Percentiles rank a stretch among this genome's conserved stretches.
These are phyloP conservation scores for Sphenostylis stenocarpa DNA, from an alignment of 306 rosid genomes.

Conservation along the genomic window DNA sequence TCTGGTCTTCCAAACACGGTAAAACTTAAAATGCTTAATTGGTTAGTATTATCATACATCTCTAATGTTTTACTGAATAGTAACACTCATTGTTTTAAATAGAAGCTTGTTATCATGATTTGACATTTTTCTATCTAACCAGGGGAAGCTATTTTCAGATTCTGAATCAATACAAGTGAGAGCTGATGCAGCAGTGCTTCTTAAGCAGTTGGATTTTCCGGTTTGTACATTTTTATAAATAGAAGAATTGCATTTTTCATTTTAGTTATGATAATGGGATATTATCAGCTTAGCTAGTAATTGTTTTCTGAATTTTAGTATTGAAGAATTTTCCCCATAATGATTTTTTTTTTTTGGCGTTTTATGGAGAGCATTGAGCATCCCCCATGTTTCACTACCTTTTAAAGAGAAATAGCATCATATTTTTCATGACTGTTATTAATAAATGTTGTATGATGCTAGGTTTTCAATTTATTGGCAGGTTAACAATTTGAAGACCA, in stretches of 20 bases:
- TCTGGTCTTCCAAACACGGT: not conserved
- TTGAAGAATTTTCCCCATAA: not conserved
- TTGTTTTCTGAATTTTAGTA: constrained; percentile 24
- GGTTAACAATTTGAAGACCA: constrained; percentile 80
- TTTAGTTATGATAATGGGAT: not conserved
- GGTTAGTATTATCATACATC: constrained; percentile 9
- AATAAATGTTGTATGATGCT: too few relatives aligned
- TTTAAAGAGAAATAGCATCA: not conserved
- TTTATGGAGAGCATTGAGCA: constrained; percentile 7
- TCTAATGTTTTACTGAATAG: constrained; percentile 5
- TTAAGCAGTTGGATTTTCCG: constrained; percentile 87
- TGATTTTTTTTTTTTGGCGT: not conserved
- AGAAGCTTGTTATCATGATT: constrained; percentile 26
- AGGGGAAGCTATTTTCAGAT: constrained; percentile 94
- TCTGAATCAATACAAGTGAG: constrained; percentile 87
- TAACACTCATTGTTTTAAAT: not conserved
- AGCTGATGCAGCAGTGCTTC: constrained; percentile 97
- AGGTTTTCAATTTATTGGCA: constrained; percentile 47
- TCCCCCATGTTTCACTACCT: not conserved
- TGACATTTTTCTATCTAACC: constrained; percentile 38
- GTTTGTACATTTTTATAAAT: constrained; percentile 47
- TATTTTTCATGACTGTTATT: not conserved
- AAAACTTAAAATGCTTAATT: not conserved
- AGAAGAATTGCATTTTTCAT: not conserved
- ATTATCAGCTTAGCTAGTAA: constrained; percentile 9